Evolutionary conservation across 768 basidiomycete genomes (phyloP).

Genomic region (Trametes villosa): DNA sequence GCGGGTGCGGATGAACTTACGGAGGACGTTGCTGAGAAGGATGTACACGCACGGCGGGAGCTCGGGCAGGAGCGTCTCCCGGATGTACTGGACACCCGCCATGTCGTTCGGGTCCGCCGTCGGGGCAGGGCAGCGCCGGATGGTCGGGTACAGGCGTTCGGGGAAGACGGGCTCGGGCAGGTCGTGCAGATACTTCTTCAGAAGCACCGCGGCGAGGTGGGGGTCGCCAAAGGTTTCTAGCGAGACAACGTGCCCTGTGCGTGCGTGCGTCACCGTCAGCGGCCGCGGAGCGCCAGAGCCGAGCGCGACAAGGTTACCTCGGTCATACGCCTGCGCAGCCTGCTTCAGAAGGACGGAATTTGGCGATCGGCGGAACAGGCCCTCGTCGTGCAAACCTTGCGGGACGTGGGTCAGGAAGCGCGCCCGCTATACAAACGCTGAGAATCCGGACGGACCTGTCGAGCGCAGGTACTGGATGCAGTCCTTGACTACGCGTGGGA

Average conservation of each 20-base stretch:
- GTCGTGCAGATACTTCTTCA: conserved; percentile 86
- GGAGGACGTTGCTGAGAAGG: conserved; percentile 62
- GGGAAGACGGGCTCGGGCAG: conserved; percentile 80
- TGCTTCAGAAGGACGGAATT: conserved; percentile 69
- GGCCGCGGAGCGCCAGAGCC: not conserved
- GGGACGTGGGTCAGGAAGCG: conserved; percentile 1
- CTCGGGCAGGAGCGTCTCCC: conserved; percentile 67
- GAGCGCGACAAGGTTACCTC: conserved; percentile 49
- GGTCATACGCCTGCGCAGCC: conserved; percentile 83
- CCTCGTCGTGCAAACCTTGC: conserved; percentile 67
- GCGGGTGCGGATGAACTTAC: conserved; percentile 20
- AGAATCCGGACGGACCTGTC: conserved; percentile 41
- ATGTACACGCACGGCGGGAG: conserved; percentile 76
- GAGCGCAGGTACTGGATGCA: conserved; percentile 72
- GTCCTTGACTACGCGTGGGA: conserved; percentile 83
- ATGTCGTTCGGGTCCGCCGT: conserved; percentile 58
- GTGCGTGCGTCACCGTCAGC: conserved; percentile 11
- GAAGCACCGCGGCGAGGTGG: conserved; percentile 79
- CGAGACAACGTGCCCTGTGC: conserved; percentile 83
- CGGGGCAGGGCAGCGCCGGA: conserved; percentile 69
- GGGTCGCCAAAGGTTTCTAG: conserved; percentile 77
- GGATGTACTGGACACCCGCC: conserved; percentile 64
- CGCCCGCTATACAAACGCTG: not conserved
- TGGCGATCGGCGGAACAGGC: conserved; percentile 84
- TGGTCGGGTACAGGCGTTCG: conserved; percentile 64